Base-by-base conservation (phyloP, 257 asterid species). In the Ajuga chamaepitys region DNA sequence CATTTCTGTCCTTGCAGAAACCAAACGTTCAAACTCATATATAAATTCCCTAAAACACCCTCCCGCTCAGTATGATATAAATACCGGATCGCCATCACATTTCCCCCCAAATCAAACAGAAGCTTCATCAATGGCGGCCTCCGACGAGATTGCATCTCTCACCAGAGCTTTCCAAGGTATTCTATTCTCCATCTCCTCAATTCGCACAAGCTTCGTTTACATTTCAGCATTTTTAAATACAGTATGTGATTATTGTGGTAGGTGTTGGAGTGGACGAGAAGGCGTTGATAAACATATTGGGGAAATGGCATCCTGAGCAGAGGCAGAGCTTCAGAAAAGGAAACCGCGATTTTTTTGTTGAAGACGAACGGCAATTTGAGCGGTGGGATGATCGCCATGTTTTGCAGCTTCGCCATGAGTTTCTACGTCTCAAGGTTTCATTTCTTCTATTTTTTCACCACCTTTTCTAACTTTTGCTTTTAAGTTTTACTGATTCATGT, bases 191-290 rank as follows among this genome's bases (percentile, higher is more conserved):
- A 3, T 30, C 37, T 30, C 37, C 7, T 3, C 4, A 4, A 30
- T 4, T 30, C 4, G 1, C 7, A 30, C 7, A 30, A 30, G 37
- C 37, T 30, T 30, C 37, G 4, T 1, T 4, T 30, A 8, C 4
- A 8, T 30, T 30, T 30, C 1, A 8, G 37, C 3, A 1, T 30
- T 30, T 30, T 30, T 30, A 4, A 30, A 30, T 30, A 30, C 37
- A 30, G 37, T 3, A 8, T 4, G 37, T 30, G 37, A 30, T 4
- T 30, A 8, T 30, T 30, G 37, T 30, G 37, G 37, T 42, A 75
- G 98, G 98, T 28, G 69, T 84, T n/a, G 96, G 96, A 22, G 88
- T 91, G 71, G 98, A 91, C 64, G 98, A 91, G 76, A 83, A 79
- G 53, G 77, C 86, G 2, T 35, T 91, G 66, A 80, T 91, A 37